Evolutionary conservation across 2,329 filamentous ascomycete species (phyloP).

Genomic region (Westerdykella aurantiaca): DNA sequence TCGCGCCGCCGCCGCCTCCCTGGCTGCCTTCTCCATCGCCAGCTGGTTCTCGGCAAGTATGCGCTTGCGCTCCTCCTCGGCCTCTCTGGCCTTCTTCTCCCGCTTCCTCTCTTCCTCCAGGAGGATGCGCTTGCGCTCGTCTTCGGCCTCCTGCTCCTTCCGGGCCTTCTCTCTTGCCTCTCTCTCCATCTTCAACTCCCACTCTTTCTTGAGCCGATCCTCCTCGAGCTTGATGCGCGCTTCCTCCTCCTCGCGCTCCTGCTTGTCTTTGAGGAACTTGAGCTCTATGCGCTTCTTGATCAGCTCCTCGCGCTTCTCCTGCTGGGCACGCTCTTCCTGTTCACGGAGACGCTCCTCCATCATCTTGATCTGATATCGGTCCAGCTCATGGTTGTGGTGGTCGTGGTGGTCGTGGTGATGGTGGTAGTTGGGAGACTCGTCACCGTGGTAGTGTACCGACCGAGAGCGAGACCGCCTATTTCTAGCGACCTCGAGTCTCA

Average conservation of each 20-base stretch:
- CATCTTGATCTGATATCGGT: constrained; percentile 31
- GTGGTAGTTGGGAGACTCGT: constrained; percentile 2
- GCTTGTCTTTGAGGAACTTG: constrained; percentile 32
- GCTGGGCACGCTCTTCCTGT: constrained; percentile 26
- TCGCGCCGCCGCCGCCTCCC: constrained; percentile 26
- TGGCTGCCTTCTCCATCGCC: constrained; percentile 25
- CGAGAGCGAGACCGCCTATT: constrained; percentile 19
- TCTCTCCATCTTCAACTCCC: constrained; percentile 25
- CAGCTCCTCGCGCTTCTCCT: constrained; percentile 37
- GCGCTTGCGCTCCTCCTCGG: constrained; percentile 10
- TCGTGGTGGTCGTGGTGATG: constrained; percentile 5
- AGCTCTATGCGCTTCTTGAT: constrained; percentile 30
- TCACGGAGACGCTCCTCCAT: constrained; percentile 34
- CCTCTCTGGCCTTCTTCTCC: constrained; percentile 9
- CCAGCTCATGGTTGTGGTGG: constrained; percentile 25
- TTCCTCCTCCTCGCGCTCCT: constrained; percentile 28
- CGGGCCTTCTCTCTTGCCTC: constrained; percentile 17
- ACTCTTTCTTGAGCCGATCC: constrained; percentile 27
- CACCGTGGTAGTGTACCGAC: constrained; percentile 11
- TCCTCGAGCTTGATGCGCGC: constrained; percentile 22
- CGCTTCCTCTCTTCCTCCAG: constrained; percentile 9
- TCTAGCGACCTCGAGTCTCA: constrained; percentile 23
- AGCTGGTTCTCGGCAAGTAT: constrained; percentile 22
- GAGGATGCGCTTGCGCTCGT: constrained; percentile 9
- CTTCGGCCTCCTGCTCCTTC: constrained; percentile 10